Percentiles rank a stretch among this genome's conserved stretches.
Evolutionary conservation across 2,329 filamentous ascomycete genomes (phyloP).

Genomic region (Huntiella savannae): DNA sequence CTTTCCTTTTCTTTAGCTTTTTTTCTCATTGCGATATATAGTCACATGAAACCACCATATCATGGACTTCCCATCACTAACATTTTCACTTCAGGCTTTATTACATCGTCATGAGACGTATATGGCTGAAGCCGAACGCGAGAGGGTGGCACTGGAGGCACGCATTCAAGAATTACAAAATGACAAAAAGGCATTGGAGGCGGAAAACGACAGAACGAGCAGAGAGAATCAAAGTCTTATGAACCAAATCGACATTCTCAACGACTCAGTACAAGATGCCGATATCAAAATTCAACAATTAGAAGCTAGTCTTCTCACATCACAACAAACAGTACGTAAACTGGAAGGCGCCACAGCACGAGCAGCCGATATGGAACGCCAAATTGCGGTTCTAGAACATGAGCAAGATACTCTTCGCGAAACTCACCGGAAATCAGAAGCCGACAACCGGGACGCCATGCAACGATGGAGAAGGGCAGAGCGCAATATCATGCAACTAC

Average conservation of each 20-base stretch:
- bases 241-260: slow-evolving; percentile 69
- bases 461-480: slow-evolving; percentile 77
- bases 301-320: slow-evolving; percentile 56
- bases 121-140: slow-evolving; percentile 77
- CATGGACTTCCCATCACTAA: slow-evolving; percentile 37
- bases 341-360: slow-evolving; percentile 55
- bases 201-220: slow-evolving; percentile 56
- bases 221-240: slow-evolving; percentile 68
- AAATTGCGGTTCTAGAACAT: slow-evolving; percentile 59
- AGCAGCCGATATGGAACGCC: slow-evolving; percentile 61
- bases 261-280: slow-evolving; percentile 58
- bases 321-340: slow-evolving; percentile 57
- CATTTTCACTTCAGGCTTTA: slow-evolving; percentile 61
- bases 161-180: slow-evolving; percentile 60
- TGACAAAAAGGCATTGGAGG: slow-evolving; percentile 56
- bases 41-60: background rate
- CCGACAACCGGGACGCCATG: slow-evolving; percentile 61
- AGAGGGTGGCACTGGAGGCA: slow-evolving; percentile 51
- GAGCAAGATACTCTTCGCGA: slow-evolving; percentile 60
- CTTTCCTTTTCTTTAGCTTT: too few relatives aligned
- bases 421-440: slow-evolving; percentile 44
- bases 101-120: slow-evolving; percentile 85
- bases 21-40: too few relatives aligned
- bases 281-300: slow-evolving; percentile 63
- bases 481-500: slow-evolving; percentile 54